Evolutionary conservation across 2,329 filamentous ascomycete genomes (phyloP), one percentile per base, ranked within the genome.

Genomic region (Sclerotinia nivalis): DNA sequence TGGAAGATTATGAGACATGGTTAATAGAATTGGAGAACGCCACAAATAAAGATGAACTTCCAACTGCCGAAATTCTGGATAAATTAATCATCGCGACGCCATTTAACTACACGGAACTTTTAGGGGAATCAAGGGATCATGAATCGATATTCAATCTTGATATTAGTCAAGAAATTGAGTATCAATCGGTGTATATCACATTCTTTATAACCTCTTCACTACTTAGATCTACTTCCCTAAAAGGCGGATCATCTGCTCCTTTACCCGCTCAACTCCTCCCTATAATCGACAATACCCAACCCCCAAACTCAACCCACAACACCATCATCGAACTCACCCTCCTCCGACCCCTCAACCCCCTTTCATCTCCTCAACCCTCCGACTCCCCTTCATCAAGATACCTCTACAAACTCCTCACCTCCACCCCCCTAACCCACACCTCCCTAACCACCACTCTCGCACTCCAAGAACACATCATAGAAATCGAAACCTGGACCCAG

Each of bases 211-310:
- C n/a, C 1, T 5, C 43, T 22, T 34, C 31, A 22, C 47, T 31
- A 7, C 31, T 68, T 13, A 34, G 34, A 12, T 56, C 31, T 54
- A 37, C 65, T 1, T 18, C 25, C 4, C 31, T 59, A 8, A 12
- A 34, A 0, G 18, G 10, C 1, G 13, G 6, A 18, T n/a, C 20
- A 10, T 34, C 49, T 22, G 12, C 49, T 15, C 22, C 52, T 1
- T 20, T 60, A 10, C 66, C 43, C 22, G 45, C n/a, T 12, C 52
- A 68, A 60, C 66, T 68, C 13, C 54, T 68, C 6, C 66, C 66
- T 0, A 34, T 50, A 7, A 10, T 50, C 4, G 45, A 62, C 15
- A 7, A 20, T 0, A 13, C n/a, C 2, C 43, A 62, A 8, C 45
- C 45, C 20, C 15, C 6, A 0, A 34, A 9, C 8, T 20, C 40